Conservation (phyloP, 345 rosid genomes). For the Pugionium cornutum region DNA sequence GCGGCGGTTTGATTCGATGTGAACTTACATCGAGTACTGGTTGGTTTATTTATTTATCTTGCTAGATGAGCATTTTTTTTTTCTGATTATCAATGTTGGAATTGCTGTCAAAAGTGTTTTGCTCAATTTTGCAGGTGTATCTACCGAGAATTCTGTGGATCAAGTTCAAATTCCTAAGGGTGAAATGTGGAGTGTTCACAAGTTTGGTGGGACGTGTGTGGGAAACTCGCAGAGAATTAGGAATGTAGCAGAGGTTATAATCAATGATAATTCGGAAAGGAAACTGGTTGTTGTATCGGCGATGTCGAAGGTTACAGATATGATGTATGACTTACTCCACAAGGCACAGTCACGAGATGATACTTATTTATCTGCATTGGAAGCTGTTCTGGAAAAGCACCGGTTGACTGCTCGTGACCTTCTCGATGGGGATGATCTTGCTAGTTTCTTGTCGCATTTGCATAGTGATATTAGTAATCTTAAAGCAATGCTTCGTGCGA, state of each 20-base stretch:
- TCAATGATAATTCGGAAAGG: conserved; percentile 65
- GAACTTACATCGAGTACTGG: conserved; percentile 39
- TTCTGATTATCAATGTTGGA: not conserved
- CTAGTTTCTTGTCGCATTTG: conserved; percentile 70
- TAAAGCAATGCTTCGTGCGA: conserved; percentile 97
- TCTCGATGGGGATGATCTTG: conserved; percentile 78
- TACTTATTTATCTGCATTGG: conserved; percentile 71
- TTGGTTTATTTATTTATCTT: conserved; percentile 11
- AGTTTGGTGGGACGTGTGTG: conserved; percentile 98
- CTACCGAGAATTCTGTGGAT: conserved; percentile 48
- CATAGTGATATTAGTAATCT: conserved; percentile 79
- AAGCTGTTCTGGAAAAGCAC: conserved; percentile 81
- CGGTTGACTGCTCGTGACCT: conserved; percentile 72
- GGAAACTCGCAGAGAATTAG: conserved; percentile 84
- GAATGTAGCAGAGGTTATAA: conserved; percentile 75
- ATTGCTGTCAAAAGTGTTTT: not conserved
- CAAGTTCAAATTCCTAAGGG: conserved; percentile 63
- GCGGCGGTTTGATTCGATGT: conserved; percentile 38
- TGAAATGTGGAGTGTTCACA: conserved; percentile 84
- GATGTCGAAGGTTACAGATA: conserved; percentile 98
- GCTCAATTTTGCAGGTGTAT: conserved; percentile 46
- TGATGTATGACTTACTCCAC: conserved; percentile 90
- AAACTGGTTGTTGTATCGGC: conserved; percentile 92
- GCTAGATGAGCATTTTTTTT: not conserved
- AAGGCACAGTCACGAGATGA: conserved; percentile 90